Evolutionary conservation across 192 early-diverging fungal species (phyloP).

Genomic region (Haplosporangium gracile): DNA sequence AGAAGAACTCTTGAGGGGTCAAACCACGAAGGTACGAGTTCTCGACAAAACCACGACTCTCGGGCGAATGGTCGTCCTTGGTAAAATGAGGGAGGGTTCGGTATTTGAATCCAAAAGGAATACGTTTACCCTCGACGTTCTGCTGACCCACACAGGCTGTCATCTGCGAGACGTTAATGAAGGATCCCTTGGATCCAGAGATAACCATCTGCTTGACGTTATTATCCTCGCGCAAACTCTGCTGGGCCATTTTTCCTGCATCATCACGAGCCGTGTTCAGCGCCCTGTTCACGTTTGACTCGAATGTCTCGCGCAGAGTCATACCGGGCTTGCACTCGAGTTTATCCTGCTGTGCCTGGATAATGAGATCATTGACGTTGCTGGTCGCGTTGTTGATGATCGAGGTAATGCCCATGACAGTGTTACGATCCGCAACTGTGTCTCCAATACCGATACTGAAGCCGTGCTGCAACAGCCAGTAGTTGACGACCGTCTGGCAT

Average conservation of each 20-base stretch:
- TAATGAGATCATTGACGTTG: slow-evolving; percentile 86
- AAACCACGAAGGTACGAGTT: slow-evolving; percentile 92
- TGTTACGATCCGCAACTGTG: slow-evolving; percentile 89
- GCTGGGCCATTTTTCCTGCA: slow-evolving; percentile 88
- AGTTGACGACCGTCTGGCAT: slow-evolving; percentile 92
- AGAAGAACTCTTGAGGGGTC: slow-evolving; percentile 98
- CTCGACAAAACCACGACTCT: slow-evolving; percentile 90
- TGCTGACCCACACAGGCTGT: slow-evolving; percentile 99
- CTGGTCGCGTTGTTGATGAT: slow-evolving; percentile 82
- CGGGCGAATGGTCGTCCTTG: slow-evolving; percentile 96
- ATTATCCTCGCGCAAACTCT: slow-evolving; percentile 88
- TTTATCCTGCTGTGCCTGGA: slow-evolving; percentile 85
- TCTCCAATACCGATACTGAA: slow-evolving; percentile 99
- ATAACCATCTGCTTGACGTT: slow-evolving; percentile 98
- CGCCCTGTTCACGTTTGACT: slow-evolving; percentile 87
- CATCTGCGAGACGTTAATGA: slow-evolving; percentile 99
- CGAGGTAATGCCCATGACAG: slow-evolving; percentile 83
- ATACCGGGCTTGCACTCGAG: slow-evolving; percentile 91
- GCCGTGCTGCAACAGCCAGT: slow-evolving; percentile 94
- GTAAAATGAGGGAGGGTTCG: slow-evolving; percentile 97
- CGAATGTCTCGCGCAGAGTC: slow-evolving; percentile 93
- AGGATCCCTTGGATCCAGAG: slow-evolving; percentile 95
- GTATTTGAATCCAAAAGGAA: slow-evolving; percentile 96
- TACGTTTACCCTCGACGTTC: slow-evolving; percentile 99
- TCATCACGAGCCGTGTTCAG: slow-evolving; percentile 93